Evolutionary conservation across 129 eudicot genomes (phyloP), one percentile per base, ranked within the genome.

Genomic region (Arctium lappa): DNA sequence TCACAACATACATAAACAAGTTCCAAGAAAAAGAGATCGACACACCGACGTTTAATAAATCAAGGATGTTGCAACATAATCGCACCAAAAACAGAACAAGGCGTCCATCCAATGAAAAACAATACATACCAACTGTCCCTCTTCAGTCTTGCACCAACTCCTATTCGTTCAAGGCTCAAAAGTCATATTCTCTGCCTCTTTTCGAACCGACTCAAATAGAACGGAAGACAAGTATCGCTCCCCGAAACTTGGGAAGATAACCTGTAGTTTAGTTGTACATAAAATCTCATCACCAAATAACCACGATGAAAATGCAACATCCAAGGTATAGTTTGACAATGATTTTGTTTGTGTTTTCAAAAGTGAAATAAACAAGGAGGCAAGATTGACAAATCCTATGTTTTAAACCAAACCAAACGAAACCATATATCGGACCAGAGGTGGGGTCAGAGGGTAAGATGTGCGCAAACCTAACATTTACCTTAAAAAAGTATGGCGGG

Each of bases 141-240:
- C 73, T 77, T 37, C 69, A 82, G 38, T 79, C 37, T 39, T 60
- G 37, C 6, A 46, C 71, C 38, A 78, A 78, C 27, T 1, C 1
- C 9, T n/a, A 32, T 2, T 33, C 73, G 50, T 75, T 90, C 90
- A 92, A 38, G 94, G 73, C 89, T 93, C 98, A 40, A 93, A 89
- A 4, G 94, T 87, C 94, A 90, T 82, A 87, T 36, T 87, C 89
- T 89, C 97, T 3, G 97, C 97, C 84, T 93, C 97, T 72, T 76
- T 77, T 83, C 94, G 85, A 84, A 91, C 92, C 2, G 98, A 84
- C 12, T 94, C 98, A 81, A 94, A 94, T 70, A 94, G 89, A 29
- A 90, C 94, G 0, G 98, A 87, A 13, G 98, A 94, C 44, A 94
- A 75, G 75, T 94, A 94, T 56, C 98, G 88, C 84, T 94, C 98